Evolutionary conservation across 208 protist species (phyloP), one percentile per base, ranked within the genome.

Genomic region (Acanthamoeba lenticulata): DNA sequence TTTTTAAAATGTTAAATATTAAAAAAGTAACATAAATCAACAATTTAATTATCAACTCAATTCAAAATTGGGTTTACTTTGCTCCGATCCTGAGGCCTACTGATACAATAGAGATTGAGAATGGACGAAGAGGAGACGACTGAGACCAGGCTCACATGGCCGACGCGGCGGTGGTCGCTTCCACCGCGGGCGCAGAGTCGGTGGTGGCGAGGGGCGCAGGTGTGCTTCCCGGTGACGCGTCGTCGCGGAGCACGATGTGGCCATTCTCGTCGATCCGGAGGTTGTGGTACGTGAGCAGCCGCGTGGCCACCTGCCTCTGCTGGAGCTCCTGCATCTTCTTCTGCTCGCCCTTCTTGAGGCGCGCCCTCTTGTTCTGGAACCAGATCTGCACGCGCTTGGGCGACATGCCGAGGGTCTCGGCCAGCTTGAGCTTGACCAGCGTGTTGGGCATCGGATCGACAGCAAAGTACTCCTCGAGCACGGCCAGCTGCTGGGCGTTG

Each of bases 311-410:
- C 29, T 77, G 17, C 65, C 29, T 32, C 65, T 77, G 65, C 29
- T 77, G 65, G 65, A 36, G 5, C 65, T 77, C 65, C 65, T 77
- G 65, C 65, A 77, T 6, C 65, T 77, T 77, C 65, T 77, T 77
- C 65, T 77, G 65, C 29, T 77, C 65, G 65, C 65, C n/a, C 65
- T 77, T 77, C 65, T 77, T 77, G 0, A 77, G n/a, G 13, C 65
- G 65, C 1, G 65, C 65, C 15, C 65, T 6, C 65, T 77, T 77
- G 65, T 77, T 77, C 65, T 77, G 65, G 65, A 77, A 77, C 65
- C 65, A 77, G n/a, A 77, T 77, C 36, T 77, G 65, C 29, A 77
- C 65, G n/a, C 65, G n/a, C 65, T 77, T 77, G 34, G 65, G 65
- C n/a, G 65, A 77, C 65, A 77, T 77, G 65, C 36, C 36, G 21